Percentiles rank a stretch among this genome's conserved stretches.
Evolutionary conservation across 2,329 filamentous ascomycete genomes (phyloP).

Genomic region (Exophiala lecanii-corni): DNA sequence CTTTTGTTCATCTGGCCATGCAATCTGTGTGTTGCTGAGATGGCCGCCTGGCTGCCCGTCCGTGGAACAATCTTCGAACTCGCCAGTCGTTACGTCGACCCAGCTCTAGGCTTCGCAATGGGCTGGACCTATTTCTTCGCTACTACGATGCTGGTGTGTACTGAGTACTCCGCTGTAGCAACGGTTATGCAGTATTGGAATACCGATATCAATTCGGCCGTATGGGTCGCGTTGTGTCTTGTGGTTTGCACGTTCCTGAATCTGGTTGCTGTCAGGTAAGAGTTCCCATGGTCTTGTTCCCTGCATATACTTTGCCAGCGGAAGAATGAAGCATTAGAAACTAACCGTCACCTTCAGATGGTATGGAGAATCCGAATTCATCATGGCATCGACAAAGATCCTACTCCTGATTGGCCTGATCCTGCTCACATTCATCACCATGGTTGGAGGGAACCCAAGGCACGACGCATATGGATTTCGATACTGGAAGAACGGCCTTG

Average conservation of each 20-base stretch:
- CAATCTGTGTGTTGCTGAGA: constrained; percentile 40
- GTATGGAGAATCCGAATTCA: constrained; percentile 72
- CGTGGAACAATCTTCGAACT: constrained; percentile 38
- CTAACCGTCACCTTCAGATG: constrained; percentile 35
- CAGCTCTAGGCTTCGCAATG: constrained; percentile 42
- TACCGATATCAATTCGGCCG: constrained; percentile 38
- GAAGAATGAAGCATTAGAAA: no score
- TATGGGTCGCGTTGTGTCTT: constrained; percentile 40
- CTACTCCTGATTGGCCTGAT: constrained; percentile 65
- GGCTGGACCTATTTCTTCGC: constrained; percentile 47
- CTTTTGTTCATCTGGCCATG: constrained; percentile 32
- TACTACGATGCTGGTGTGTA: constrained; percentile 42
- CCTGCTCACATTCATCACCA: constrained; percentile 71
- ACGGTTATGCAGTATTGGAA: constrained; percentile 45
- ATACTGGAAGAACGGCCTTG: constrained; percentile 57
- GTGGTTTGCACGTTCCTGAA: constrained; percentile 54
- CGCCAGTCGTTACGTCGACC: constrained; percentile 36
- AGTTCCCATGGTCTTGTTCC: background rate
- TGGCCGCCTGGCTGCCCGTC: constrained; percentile 39
- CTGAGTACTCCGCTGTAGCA: constrained; percentile 44
- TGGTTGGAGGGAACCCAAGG: constrained; percentile 73
- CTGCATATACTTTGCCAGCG: no score
- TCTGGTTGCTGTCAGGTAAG: constrained; percentile 59
- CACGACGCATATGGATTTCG: constrained; percentile 67
- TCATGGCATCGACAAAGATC: constrained; percentile 64